These are phyloP conservation scores for Phlyctochytrium arcticum DNA, from an alignment of 192 early-diverging fungal species.

Conservation along the genomic window DNA sequence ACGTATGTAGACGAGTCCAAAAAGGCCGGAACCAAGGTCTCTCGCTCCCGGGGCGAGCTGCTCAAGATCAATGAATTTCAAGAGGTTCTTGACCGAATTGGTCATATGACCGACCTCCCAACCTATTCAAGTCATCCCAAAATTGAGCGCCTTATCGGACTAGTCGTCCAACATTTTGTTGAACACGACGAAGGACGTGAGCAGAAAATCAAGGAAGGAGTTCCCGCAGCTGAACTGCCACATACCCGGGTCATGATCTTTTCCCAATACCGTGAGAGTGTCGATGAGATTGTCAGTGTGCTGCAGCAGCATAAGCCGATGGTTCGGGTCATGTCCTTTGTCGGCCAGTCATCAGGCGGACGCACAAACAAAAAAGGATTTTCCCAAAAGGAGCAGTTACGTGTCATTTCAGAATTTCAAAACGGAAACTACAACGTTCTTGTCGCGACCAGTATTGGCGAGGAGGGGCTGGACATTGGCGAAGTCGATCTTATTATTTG, in stretches of 20 bases:
- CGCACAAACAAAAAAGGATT: constrained; percentile 63
- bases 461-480: constrained; percentile 95
- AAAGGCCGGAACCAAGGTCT: background rate
- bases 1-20: constrained; percentile 18
- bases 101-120: background rate
- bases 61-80: background rate
- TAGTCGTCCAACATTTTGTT: constrained; percentile 68
- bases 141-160: constrained; percentile 57
- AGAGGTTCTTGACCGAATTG: constrained; percentile 1
- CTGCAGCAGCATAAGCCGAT: constrained; percentile 62
- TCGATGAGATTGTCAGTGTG: constrained; percentile 69
- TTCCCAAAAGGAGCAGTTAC: constrained; percentile 81
- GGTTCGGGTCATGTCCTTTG: constrained; percentile 68
- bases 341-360: constrained; percentile 63
- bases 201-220: background rate
- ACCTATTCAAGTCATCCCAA: constrained; percentile 68
- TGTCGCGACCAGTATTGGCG: constrained; percentile 88
- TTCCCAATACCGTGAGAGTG: constrained; percentile 77
- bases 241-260: constrained; percentile 77
- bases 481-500: constrained; percentile 92
- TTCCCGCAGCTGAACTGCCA: constrained; percentile 13
- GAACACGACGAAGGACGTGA: constrained; percentile 33
- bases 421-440: constrained; percentile 76
- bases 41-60: constrained; percentile 5
- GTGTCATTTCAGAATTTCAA: constrained; percentile 68